A percentile compares a stretch with the other conserved stretches of the same genome.
Evolutionary conservation across 1,139 yeast species (phyloP).

Genomic region (Geotrichum klebahnii): DNA sequence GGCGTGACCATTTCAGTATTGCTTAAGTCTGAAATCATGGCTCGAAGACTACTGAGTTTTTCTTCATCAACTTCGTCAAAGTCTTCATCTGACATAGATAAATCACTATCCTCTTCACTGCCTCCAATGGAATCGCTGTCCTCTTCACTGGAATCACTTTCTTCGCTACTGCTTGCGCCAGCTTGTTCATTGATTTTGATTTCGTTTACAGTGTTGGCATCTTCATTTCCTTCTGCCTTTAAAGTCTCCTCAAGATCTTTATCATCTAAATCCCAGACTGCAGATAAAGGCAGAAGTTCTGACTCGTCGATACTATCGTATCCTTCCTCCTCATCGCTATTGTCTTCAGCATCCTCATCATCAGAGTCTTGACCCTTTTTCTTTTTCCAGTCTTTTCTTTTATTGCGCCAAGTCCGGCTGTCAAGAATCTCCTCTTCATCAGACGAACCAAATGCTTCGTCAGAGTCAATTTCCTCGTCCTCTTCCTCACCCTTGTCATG

Average conservation of each 20-base stretch:
- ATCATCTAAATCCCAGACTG: slow-evolving; percentile 85
- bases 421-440: slow-evolving; percentile 33
- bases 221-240: slow-evolving; percentile 24
- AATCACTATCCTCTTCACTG: slow-evolving; percentile 39
- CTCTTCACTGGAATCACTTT: slow-evolving; percentile 31
- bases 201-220: slow-evolving; percentile 32
- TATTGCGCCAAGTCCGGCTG: slow-evolving; percentile 26
- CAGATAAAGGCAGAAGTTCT: slow-evolving; percentile 71
- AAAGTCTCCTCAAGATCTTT: slow-evolving; percentile 33
- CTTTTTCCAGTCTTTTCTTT: slow-evolving; percentile 24
- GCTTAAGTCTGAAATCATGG: slow-evolving; percentile 27
- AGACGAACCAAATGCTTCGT: slow-evolving; percentile 40
- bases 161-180: slow-evolving; percentile 24
- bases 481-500: slow-evolving; percentile 41
- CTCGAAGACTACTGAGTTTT: slow-evolving; percentile 27
- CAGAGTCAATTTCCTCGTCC: slow-evolving; percentile 46
- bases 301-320: slow-evolving; percentile 58
- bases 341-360: slow-evolving; percentile 28
- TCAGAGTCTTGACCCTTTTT: slow-evolving; percentile 20
- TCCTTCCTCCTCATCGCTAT: slow-evolving; percentile 41
- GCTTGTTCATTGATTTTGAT: slow-evolving; percentile 30
- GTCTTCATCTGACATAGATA: slow-evolving; percentile 33
- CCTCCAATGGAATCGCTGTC: slow-evolving; percentile 37
- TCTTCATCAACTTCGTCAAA: slow-evolving; percentile 31
- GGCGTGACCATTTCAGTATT: slow-evolving; percentile 15